Base-by-base conservation (phyloP, 768 basidiomycete species). In the Suillus luteus region DNA sequence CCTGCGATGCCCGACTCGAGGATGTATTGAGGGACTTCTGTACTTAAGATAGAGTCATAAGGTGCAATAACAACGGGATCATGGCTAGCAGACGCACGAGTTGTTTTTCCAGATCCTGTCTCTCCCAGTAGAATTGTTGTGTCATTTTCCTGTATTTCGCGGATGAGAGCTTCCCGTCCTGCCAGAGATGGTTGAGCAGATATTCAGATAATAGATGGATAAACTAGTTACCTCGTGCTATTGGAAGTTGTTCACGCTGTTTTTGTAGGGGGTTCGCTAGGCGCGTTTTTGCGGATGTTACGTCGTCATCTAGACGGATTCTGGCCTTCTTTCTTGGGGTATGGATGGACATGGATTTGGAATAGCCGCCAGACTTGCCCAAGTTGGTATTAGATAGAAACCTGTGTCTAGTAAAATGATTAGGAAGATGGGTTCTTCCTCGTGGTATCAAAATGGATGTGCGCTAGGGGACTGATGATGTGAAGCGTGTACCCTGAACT, bases 61-160 rank as follows among this genome's bases (percentile, higher is more conserved):
- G 57, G 43, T 15, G 62, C 40, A 60, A 55, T 61, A 40, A 12
- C 17, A 15, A 44, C 59, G 27, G 6, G 38, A 61, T 44, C 38
- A 64, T 61, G 10, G 12, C 6, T 59, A n/a, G 54, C 59, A 61
- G 48, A 88, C 94, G 71, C 76, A 96, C 96, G 96, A 57, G 97
- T 99, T 0, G 96, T 96, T 80, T 99, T 99, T 66, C 97, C 97
- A 22, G 95, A 97, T 14, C 97, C 97, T 0, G 97, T 99, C 77
- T 99, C 97, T 44, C 96, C 97, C 2, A 99, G 83, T 10, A 99
- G 84, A 51, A 99, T 87, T 1, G 89, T 92, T 8, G 94, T 89
- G 73, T 95, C 91, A 80, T 93, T 89, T 66, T 86, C 83, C 37
- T 77, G 76, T 59, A 96, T 88, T 74, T 89, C 89, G 63, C 85